phyloP scores from a whole-genome alignment of 1,139 yeast genomes.

The Yamadazyma taylorii region DNA sequence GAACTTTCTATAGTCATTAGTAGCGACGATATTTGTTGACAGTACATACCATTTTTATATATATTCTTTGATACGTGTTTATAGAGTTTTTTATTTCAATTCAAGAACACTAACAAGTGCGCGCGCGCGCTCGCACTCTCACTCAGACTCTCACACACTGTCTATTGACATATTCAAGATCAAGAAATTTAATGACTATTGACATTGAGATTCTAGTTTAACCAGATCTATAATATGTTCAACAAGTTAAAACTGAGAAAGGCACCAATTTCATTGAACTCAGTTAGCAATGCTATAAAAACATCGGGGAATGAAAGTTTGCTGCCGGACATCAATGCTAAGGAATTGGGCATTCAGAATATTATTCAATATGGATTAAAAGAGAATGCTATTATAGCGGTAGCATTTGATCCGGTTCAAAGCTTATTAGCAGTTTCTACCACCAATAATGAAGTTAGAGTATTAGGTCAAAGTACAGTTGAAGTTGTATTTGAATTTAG shows the following conservation, averaged over 20 bases:
- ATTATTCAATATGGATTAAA: slow-evolving; percentile 43
- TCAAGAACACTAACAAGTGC: too few species aligned
- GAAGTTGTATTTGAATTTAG: slow-evolving; percentile 64
- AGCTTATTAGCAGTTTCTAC: slow-evolving; percentile 83
- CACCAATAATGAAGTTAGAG: slow-evolving; percentile 64
- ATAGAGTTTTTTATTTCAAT: background rate
- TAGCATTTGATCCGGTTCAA: slow-evolving; percentile 88
- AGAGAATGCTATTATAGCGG: slow-evolving; percentile 48
- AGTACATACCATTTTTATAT: slow-evolving; percentile 1
- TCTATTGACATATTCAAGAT: too few species aligned
- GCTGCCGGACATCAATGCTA: slow-evolving; percentile 41
- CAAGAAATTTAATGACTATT: too few species aligned
- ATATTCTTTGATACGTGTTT: slow-evolving; percentile 1
- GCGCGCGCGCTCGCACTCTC: too few species aligned
- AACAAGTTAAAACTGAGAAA: slow-evolving; percentile 45
- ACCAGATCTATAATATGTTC: too few species aligned
- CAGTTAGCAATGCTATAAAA: slow-evolving; percentile 55
- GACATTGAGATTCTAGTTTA: too few species aligned
- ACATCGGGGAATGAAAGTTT: slow-evolving; percentile 41
- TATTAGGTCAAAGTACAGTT: slow-evolving; percentile 83
- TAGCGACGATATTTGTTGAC: background rate
- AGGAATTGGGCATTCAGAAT: slow-evolving; percentile 35
- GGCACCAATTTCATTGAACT: slow-evolving; percentile 48
- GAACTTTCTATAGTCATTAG: too few species aligned
- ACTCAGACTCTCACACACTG: too few species aligned